A percentile compares a stretch with the other conserved stretches of the same genome.
phyloP scores from a whole-genome alignment of 2,329 filamentous ascomycete species.

The Verticillium nubilum region DNA sequence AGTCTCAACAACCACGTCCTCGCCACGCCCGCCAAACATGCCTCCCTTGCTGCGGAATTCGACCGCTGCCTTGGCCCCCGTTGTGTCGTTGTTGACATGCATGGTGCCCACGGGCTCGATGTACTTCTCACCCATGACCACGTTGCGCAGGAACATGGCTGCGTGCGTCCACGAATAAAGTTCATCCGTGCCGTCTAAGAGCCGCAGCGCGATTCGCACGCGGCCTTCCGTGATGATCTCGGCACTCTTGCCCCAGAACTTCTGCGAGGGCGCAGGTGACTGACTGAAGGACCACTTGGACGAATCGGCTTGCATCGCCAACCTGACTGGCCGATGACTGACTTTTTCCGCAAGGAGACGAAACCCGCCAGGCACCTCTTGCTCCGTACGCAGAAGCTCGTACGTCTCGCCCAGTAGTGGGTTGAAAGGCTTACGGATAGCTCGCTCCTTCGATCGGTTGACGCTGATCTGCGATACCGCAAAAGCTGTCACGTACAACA shows the following conservation, averaged over 20 bases:
- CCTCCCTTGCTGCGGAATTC: slow-evolving; percentile 93
- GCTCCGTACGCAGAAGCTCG: slow-evolving; percentile 82
- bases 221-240: slow-evolving; percentile 92
- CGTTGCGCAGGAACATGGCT: slow-evolving; percentile 88
- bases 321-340: slow-evolving; percentile 81
- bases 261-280: slow-evolving; percentile 82
- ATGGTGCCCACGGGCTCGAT: slow-evolving; percentile 91
- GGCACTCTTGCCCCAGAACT: slow-evolving; percentile 97
- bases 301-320: slow-evolving; percentile 90
- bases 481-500: slow-evolving; percentile 84
- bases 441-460: slow-evolving; percentile 78
- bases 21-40: slow-evolving; percentile 92
- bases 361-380: slow-evolving; percentile 66
- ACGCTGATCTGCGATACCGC: slow-evolving; percentile 83
- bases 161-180: slow-evolving; percentile 84
- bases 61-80: slow-evolving; percentile 74
- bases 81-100: slow-evolving; percentile 78
- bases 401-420: slow-evolving; percentile 94
- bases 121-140: slow-evolving; percentile 97
- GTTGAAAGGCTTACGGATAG: slow-evolving; percentile 94
- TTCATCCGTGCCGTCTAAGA: slow-evolving; percentile 65
- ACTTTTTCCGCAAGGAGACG: slow-evolving; percentile 95
- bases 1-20: slow-evolving; percentile 78
- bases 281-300: slow-evolving; percentile 82
- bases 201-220: slow-evolving; percentile 66